Percentiles rank a stretch among this genome's conserved stretches.
These are phyloP conservation scores for Edaphochlamys debaryana DNA, from an alignment of 139 green algal genomes.

Conservation along the genomic window DNA sequence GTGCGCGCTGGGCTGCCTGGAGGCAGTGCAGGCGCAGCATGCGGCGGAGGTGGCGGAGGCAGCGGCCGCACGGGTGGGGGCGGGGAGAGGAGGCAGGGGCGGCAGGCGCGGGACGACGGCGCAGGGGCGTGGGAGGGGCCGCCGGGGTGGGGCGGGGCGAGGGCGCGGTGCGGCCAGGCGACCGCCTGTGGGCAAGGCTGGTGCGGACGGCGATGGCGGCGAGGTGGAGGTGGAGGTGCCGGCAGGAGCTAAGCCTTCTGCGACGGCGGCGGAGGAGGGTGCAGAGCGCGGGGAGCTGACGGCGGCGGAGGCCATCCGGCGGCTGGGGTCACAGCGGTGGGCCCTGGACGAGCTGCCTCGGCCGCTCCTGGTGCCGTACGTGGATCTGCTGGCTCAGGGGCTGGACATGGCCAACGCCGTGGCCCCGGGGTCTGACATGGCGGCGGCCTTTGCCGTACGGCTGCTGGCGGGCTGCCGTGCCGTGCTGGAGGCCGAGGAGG, in stretches of 20 bases:
- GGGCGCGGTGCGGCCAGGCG: too few species aligned
- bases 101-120: too few species aligned
- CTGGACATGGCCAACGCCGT: slow-evolving; percentile 8
- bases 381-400: slow-evolving; percentile 14
- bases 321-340: slow-evolving; percentile 9
- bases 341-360: neutral
- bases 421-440: slow-evolving; percentile 16
- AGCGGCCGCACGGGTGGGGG: too few species aligned
- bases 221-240: neutral
- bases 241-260: neutral
- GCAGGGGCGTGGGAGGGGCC: too few species aligned
- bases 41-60: too few species aligned
- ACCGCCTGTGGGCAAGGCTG: too few species aligned
- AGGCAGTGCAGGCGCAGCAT: slow-evolving; percentile 8
- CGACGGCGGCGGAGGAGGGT: neutral
- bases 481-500: neutral
- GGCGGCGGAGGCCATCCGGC: neutral
- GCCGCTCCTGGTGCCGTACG: neutral
- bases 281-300: neutral
- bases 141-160: too few species aligned
- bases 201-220: neutral
- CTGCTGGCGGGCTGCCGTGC: neutral
- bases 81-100: too few species aligned
- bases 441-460: slow-evolving; percentile 1
- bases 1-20: neutral